phyloP scores from a whole-genome alignment of 2,329 filamentous ascomycete species.

The Phyllosticta capitalensis region DNA sequence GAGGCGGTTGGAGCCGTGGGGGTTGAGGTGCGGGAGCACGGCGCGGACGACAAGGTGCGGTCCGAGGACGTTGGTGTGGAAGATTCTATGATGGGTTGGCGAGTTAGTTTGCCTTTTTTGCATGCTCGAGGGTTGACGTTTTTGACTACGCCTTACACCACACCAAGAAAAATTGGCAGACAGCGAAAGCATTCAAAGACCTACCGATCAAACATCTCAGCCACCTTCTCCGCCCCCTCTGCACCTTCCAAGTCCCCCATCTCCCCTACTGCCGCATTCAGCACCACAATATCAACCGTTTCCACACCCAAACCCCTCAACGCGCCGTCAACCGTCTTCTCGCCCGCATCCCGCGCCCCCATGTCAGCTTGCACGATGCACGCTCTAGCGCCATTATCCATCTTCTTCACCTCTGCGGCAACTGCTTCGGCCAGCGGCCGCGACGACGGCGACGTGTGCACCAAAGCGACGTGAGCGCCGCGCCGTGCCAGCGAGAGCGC shows the following conservation, averaged over 20 bases:
- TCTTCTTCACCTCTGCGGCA: background rate
- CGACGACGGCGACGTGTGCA: background rate
- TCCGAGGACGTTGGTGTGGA: background rate
- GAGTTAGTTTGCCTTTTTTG: background rate
- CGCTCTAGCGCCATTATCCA: background rate
- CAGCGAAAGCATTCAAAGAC: background rate
- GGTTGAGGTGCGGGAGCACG: background rate
- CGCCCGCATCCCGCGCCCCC: background rate
- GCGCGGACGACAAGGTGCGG: background rate
- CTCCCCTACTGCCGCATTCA: background rate
- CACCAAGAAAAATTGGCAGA: too few relatives aligned
- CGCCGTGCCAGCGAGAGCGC: conserved; percentile 32
- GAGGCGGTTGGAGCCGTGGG: background rate
- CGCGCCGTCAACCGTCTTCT: background rate
- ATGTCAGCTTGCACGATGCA: background rate
- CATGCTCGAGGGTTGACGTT: background rate
- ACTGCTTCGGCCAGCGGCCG: background rate
- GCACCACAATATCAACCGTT: background rate
- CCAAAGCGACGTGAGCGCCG: conserved; percentile 28
- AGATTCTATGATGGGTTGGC: background rate
- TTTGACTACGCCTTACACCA: too few relatives aligned
- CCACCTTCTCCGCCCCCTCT: background rate
- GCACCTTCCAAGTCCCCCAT: background rate
- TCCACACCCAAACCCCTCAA: background rate
- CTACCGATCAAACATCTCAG: background rate